These are phyloP conservation scores for Trichosporon ovoides DNA, from an alignment of 1,284 basidiomycete species.

Conservation along the genomic window DNA sequence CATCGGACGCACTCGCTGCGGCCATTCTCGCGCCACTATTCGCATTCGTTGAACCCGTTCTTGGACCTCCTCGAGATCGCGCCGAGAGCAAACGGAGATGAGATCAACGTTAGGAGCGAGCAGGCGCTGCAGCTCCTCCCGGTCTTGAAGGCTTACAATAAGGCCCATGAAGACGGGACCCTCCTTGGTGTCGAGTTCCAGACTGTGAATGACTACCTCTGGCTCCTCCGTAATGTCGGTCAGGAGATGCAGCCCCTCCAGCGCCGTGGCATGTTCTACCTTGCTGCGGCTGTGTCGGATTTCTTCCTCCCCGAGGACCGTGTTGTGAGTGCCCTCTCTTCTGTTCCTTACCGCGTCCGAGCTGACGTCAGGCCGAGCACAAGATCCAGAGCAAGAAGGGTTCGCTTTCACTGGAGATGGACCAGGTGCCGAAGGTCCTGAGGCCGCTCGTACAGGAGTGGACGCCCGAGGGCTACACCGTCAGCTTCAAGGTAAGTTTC, in stretches of 20 bases:
- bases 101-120: constrained; percentile 56
- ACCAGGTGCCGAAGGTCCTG: constrained; percentile 94
- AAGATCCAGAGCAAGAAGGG: constrained; percentile 97
- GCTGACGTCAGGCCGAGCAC: constrained; percentile 70
- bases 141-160: constrained; percentile 76
- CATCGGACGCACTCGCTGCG: constrained; percentile 95
- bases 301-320: constrained; percentile 90
- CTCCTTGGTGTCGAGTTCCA: constrained; percentile 85
- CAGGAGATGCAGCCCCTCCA: constrained; percentile 57
- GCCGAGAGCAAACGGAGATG: not conserved
- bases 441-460: constrained; percentile 90
- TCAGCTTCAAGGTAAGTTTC: constrained; percentile 82
- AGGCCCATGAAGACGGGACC: constrained; percentile 64
- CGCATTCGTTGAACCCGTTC: constrained; percentile 95
- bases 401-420: constrained; percentile 91
- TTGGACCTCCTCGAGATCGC: constrained; percentile 85
- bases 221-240: constrained; percentile 77
- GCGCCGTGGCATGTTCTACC: constrained; percentile 80
- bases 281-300: constrained; percentile 95
- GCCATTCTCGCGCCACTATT: constrained; percentile 94
- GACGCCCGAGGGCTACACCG: constrained; percentile 84
- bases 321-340: constrained; percentile 59
- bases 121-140: constrained; percentile 62
- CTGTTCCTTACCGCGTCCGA: not conserved
- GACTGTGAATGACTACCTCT: constrained; percentile 94